Conservation (phyloP, 2,329 filamentous ascomycete species). For the Hypoxylon sp. region DNA sequence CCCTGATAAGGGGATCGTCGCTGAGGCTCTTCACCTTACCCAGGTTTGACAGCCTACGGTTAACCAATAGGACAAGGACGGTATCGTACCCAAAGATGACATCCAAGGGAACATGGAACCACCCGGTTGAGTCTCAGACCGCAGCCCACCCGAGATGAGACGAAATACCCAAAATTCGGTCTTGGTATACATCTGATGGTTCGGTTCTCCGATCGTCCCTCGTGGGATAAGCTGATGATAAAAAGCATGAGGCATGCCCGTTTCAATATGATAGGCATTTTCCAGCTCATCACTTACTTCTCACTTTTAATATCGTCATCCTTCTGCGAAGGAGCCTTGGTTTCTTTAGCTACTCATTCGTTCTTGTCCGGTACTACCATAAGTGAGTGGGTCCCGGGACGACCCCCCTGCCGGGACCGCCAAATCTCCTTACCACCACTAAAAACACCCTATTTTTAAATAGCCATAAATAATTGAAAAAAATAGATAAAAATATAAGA, state of each 20-base stretch:
- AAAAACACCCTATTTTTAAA: no score
- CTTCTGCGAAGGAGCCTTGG: slow-evolving; percentile 42
- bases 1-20: slow-evolving; percentile 35
- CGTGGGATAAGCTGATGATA: slow-evolving; percentile 23
- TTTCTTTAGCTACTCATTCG: slow-evolving; percentile 36
- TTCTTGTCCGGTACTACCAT: slow-evolving; percentile 26
- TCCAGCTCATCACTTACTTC: slow-evolving; percentile 22
- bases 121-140: slow-evolving; percentile 26
- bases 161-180: slow-evolving; percentile 22
- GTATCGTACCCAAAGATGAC: slow-evolving; percentile 19
- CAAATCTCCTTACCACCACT: no score
- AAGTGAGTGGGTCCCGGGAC: no score
- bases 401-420: no score
- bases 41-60: slow-evolving; percentile 5
- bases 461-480: no score
- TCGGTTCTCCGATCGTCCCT: slow-evolving; percentile 30
- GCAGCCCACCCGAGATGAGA: slow-evolving; percentile 34
- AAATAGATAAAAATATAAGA: no score
- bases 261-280: slow-evolving; percentile 36
- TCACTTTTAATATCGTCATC: slow-evolving; percentile 29
- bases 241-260: slow-evolving; percentile 30
- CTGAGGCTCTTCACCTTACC: slow-evolving; percentile 39
- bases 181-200: slow-evolving; percentile 15
- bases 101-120: slow-evolving; percentile 3
- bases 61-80: slow-evolving; percentile 5